These are phyloP conservation scores for Pythium graminicola DNA, from an alignment of 352 stramenopile genomes.

Conservation along the genomic window DNA sequence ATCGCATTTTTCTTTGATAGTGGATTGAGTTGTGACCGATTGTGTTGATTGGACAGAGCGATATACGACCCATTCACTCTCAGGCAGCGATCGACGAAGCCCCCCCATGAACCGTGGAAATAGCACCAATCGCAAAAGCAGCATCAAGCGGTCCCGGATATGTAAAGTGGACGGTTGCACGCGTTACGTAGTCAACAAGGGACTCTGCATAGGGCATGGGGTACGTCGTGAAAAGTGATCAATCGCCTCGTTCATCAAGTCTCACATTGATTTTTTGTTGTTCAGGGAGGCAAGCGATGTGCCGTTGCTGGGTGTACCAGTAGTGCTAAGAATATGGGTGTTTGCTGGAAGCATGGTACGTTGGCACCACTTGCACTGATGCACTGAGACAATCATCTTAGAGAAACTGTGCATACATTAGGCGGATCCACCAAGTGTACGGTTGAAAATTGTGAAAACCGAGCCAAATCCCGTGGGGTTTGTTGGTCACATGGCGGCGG, in stretches of 20 bases:
- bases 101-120: neutral
- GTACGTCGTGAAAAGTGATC: constrained; percentile 21
- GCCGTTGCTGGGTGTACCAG: constrained; percentile 29
- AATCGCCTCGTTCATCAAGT: neutral
- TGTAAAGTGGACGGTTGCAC: constrained; percentile 34
- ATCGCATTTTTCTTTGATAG: neutral
- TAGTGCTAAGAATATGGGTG: constrained; percentile 34
- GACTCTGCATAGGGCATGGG: constrained; percentile 41
- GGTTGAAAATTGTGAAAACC: constrained; percentile 53
- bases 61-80: constrained; percentile 7
- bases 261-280: neutral
- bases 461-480: constrained; percentile 67
- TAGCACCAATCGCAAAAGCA: constrained; percentile 10
- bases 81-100: constrained; percentile 10
- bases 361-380: neutral
- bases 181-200: constrained; percentile 44
- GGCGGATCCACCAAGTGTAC: constrained; percentile 69
- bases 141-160: constrained; percentile 25
- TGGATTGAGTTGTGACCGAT: neutral
- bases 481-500: constrained; percentile 71
- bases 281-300: constrained; percentile 41
- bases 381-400: too few species aligned
- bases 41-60: constrained; percentile 1
- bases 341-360: constrained; percentile 50
- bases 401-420: constrained; percentile 19